These are phyloP conservation scores for Neurospora sp. DNA, from an alignment of 495 filamentous ascomycete species.

Conservation along the genomic window DNA sequence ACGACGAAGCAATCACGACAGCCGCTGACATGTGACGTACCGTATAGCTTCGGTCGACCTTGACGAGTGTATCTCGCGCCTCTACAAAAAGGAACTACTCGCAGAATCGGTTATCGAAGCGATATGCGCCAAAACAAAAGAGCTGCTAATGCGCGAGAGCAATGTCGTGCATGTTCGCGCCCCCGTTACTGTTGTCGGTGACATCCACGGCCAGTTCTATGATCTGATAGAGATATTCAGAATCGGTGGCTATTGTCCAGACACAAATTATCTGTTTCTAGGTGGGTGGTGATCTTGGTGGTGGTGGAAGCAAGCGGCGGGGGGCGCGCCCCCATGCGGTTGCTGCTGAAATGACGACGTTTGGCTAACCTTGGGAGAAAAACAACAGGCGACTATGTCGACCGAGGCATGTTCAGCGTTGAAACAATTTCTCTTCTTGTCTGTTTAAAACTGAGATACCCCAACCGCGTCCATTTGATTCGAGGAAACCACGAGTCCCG, in stretches of 20 bases:
- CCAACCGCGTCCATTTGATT: slow-evolving; percentile 83
- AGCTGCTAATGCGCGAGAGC: slow-evolving; percentile 98
- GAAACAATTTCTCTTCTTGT: slow-evolving; percentile 95
- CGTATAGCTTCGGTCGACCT: slow-evolving; percentile 82
- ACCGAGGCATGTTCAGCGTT: slow-evolving; percentile 91
- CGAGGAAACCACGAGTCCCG: slow-evolving; percentile 95
- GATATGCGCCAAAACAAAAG: slow-evolving; percentile 97
- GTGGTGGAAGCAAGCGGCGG: not conserved
- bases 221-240: slow-evolving; percentile 98
- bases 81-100: slow-evolving; percentile 92
- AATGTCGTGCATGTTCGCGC: slow-evolving; percentile 97
- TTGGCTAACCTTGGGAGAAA: not conserved
- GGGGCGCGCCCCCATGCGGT: not conserved
- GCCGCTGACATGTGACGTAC: slow-evolving; percentile 2
- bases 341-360: not conserved
- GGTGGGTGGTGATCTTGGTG: slow-evolving; percentile 42
- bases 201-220: slow-evolving; percentile 98
- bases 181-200: slow-evolving; percentile 95
- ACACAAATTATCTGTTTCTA: slow-evolving; percentile 96
- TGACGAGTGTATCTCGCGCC: slow-evolving; percentile 91
- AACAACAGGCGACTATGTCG: slow-evolving; percentile 83
- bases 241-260: slow-evolving; percentile 90
- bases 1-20: not conserved
- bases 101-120: slow-evolving; percentile 98
- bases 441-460: slow-evolving; percentile 89